Base-by-base conservation (phyloP, 2,329 filamentous ascomycete genomes). In the Fusarium oligoseptatum region DNA sequence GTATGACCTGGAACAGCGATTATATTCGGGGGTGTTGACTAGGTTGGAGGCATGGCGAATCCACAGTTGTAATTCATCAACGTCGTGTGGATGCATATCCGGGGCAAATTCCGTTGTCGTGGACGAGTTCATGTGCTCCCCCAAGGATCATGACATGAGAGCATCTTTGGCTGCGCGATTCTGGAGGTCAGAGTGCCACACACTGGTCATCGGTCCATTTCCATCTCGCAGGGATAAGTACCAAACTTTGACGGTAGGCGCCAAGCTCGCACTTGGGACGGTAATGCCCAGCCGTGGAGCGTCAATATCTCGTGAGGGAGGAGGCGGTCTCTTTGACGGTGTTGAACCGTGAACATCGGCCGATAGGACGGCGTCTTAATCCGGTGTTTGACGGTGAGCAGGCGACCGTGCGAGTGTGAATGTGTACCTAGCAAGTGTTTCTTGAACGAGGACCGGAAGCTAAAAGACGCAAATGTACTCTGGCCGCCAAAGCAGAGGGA, bases 291-390 rank as follows among this genome's bases (percentile, higher is more conserved):
- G 67, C 37, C 37, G 55, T 52, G 27, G 41, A 63, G 70, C 61
- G 60, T 45, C 41, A 57, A 62, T 58, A 32, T 62, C 48, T 60
- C 39, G 56, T 68, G 52, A 63, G 29, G 50, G 62, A 60, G 32
- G 48, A 48, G 50, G 56, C 37, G 60, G 67, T 43, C 55, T 41
- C 43, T 27, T 71, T 36, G 64, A 73, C 39, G 50, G 56, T 66
- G 67, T 67, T 64, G 43, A 60, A 60, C 39, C 36, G 39, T 50
- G 52, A 57, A 66, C 56, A 71, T 66, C 52, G 74, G 55, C 58
- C 67, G 72, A 64, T 61, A 71, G 61, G 61, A 74, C 66, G 74
- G 74, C 64, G 70, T 70, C 68, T 70, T 41, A 67, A 68, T 66
- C 57, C 66, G 70, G 68, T 72, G 67, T 67, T 75, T 66, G 68